These are phyloP conservation scores for Candida caryicola DNA, from an alignment of 805 yeast species.

Conservation along the genomic window DNA sequence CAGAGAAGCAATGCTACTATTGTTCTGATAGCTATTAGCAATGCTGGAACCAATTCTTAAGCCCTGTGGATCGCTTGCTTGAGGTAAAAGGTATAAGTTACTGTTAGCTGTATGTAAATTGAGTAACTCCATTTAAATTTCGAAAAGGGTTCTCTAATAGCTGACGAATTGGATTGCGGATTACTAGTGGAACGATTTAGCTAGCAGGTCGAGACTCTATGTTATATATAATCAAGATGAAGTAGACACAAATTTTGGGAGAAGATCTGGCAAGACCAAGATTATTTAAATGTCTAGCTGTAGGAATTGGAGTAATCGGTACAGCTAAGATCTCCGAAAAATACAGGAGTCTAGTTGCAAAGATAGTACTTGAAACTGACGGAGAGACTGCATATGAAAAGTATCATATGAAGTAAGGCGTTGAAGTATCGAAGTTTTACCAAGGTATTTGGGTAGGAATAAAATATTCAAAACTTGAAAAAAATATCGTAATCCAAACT, in stretches of 20 bases:
- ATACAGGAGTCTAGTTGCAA: too few species aligned
- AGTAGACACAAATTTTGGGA: too few species aligned
- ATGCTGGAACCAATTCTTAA: not conserved
- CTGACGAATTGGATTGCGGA: too few species aligned
- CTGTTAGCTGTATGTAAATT: constrained; percentile 2
- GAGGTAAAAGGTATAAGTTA: constrained; percentile 1
- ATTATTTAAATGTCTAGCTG: constrained; percentile 5
- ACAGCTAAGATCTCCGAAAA: too few species aligned
- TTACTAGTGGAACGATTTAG: too few species aligned
- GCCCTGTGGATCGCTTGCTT: constrained; percentile 1
- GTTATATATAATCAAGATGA: not conserved
- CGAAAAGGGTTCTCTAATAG: too few species aligned
- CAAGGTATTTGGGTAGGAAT: constrained; percentile 3
- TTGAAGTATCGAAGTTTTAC: constrained; percentile 7
- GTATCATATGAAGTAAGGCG: constrained; percentile 4
- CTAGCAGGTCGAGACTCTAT: too few species aligned
- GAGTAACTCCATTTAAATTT: constrained; percentile 5
- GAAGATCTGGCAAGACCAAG: constrained; percentile 7
- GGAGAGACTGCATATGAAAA: constrained; percentile 2
- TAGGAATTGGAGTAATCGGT: too few species aligned
- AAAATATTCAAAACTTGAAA: not conserved
- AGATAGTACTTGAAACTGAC: constrained; percentile 4
- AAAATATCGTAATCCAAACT: not conserved
- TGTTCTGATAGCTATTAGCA: too few species aligned
- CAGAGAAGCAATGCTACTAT: too few species aligned